These are phyloP conservation scores for Nephelium lappaceum DNA, from an alignment of 345 rosid species.

Conservation along the genomic window DNA sequence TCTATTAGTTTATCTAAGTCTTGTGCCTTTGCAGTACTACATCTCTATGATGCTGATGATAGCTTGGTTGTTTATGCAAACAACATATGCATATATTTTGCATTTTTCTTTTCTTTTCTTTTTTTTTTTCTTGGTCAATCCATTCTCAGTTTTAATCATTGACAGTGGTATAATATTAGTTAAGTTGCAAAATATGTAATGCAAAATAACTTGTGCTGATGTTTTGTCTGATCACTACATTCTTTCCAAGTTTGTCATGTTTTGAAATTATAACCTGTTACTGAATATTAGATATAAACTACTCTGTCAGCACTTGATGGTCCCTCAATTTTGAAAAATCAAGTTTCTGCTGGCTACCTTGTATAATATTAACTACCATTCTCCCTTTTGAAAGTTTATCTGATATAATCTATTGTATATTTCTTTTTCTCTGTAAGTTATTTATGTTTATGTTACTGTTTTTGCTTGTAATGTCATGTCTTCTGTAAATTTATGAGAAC, in stretches of 20 bases:
- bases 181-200: background rate
- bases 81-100: background rate
- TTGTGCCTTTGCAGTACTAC: background rate
- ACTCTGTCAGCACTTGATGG: background rate
- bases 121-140: background rate
- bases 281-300: background rate
- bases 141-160: background rate
- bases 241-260: background rate
- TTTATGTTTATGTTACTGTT: background rate
- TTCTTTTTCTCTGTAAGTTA: background rate
- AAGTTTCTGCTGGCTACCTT: background rate
- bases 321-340: background rate
- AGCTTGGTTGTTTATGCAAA: slow-evolving; percentile 1
- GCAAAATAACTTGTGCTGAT: background rate
- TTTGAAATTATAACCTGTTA: background rate
- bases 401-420: too few species aligned
- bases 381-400: background rate
- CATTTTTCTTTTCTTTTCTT: too few species aligned
- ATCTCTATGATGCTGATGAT: background rate
- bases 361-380: background rate
- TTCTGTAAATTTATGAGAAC: background rate
- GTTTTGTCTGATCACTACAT: background rate
- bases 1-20: background rate
- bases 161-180: background rate
- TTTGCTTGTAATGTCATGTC: background rate